Evolutionary conservation across 192 early-diverging fungal species (phyloP).

Genomic region (Linnemannia exigua): DNA sequence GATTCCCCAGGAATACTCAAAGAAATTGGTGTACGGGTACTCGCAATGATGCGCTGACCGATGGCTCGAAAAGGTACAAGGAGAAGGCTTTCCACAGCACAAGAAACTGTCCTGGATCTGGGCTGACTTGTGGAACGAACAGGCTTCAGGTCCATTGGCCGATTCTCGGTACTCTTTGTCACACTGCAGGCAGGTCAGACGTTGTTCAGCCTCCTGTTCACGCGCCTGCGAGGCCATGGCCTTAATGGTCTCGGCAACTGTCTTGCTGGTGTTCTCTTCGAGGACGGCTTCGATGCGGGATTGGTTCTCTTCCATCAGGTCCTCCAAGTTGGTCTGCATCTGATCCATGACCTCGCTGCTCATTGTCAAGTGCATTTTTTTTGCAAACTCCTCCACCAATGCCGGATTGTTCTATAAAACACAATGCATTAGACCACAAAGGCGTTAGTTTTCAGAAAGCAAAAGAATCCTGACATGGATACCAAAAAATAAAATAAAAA

Average conservation of each 20-base stretch:
- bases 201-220: constrained; percentile 51
- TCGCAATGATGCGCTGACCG: constrained; percentile 54
- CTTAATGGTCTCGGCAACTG: constrained; percentile 52
- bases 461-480: not conserved
- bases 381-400: constrained; percentile 55
- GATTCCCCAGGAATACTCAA: constrained; percentile 36
- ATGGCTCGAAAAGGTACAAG: constrained; percentile 42
- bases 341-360: constrained; percentile 57
- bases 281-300: constrained; percentile 35
- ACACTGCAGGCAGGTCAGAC: constrained; percentile 55
- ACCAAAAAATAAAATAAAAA: not conserved
- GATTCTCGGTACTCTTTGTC: constrained; percentile 52
- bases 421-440: not conserved
- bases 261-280: constrained; percentile 49
- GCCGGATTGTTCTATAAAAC: constrained; percentile 43
- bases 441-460: not conserved
- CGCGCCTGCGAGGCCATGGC: constrained; percentile 41
- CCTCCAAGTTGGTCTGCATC: constrained; percentile 53
- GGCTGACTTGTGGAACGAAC: constrained; percentile 48
- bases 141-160: constrained; percentile 48
- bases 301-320: constrained; percentile 54
- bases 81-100: constrained; percentile 51
- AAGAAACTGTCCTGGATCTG: constrained; percentile 28
- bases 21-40: constrained; percentile 55
- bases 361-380: constrained; percentile 52